Evolutionary conservation across 768 basidiomycete genomes (phyloP).

Genomic region (Strobilomyces confusus): DNA sequence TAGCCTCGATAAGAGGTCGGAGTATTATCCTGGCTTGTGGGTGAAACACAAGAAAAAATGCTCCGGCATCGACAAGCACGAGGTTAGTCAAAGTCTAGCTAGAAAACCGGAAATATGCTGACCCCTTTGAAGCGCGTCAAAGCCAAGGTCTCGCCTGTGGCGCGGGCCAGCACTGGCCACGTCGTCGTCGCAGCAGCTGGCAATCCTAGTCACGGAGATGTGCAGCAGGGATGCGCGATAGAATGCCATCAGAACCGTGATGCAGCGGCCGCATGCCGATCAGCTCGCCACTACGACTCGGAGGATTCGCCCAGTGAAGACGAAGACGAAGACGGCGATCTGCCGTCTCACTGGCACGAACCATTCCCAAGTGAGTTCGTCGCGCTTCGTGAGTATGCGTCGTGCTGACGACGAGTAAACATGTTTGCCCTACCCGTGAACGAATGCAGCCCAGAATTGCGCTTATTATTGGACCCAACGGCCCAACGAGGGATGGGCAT

Average conservation of each 20-base stretch:
- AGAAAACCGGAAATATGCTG: slow-evolving; percentile 2
- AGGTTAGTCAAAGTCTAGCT: slow-evolving; percentile 20
- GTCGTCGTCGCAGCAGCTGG: not conserved
- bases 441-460: slow-evolving; percentile 17
- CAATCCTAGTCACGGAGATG: not conserved
- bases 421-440: not conserved
- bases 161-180: not conserved
- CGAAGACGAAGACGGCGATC: slow-evolving; percentile 16
- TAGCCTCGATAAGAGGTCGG: slow-evolving; percentile 32
- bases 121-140: slow-evolving; percentile 19
- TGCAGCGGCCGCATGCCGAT: not conserved
- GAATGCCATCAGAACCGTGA: not conserved
- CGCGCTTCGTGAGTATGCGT: not conserved
- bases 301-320: slow-evolving; percentile 13
- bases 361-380: slow-evolving; percentile 27
- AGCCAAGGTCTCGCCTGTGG: not conserved
- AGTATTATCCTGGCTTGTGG: slow-evolving; percentile 36
- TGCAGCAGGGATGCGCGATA: not conserved
- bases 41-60: slow-evolving; percentile 32
- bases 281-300: not conserved
- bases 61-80: slow-evolving; percentile 16
- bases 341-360: slow-evolving; percentile 3
- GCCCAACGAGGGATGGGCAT: slow-evolving; percentile 16
- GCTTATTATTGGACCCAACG: slow-evolving; percentile 15
- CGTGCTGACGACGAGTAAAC: slow-evolving; percentile 2